Conservation (phyloP, 2,329 filamentous ascomycete genomes). For the Ampelomyces quisqualis region DNA sequence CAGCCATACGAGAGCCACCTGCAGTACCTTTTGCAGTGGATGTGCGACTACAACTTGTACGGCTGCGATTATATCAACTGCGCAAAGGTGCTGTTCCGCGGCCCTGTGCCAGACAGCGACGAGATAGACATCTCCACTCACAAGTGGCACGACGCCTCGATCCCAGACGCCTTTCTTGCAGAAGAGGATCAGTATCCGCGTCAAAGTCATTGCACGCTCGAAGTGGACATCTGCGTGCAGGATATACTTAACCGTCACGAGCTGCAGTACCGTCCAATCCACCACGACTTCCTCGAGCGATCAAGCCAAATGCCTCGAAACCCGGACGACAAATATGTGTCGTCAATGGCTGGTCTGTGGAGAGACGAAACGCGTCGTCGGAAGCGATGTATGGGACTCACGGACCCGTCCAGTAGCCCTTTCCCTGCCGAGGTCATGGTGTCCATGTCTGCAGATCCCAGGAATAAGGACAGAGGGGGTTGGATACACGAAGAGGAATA, state of each 20-base stretch:
- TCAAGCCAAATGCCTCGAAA: slow-evolving; percentile 57
- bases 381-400: slow-evolving; percentile 68
- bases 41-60: slow-evolving; percentile 97
- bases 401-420: slow-evolving; percentile 66
- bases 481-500: slow-evolving; percentile 95
- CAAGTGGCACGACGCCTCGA: slow-evolving; percentile 77
- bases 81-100: slow-evolving; percentile 68
- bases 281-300: slow-evolving; percentile 83
- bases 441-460: slow-evolving; percentile 82
- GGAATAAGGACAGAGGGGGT: slow-evolving; percentile 69
- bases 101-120: slow-evolving; percentile 70
- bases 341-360: slow-evolving; percentile 94
- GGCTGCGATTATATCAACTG: slow-evolving; percentile 86
- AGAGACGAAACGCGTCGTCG: slow-evolving; percentile 81
- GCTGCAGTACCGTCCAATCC: slow-evolving; percentile 74
- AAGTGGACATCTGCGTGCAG: slow-evolving; percentile 86
- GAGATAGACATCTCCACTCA: slow-evolving; percentile 63
- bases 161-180: slow-evolving; percentile 60
- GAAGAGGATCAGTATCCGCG: slow-evolving; percentile 67
- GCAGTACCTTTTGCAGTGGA: slow-evolving; percentile 92
- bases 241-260: slow-evolving; percentile 80
- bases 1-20: slow-evolving; percentile 94
- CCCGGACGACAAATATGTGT: slow-evolving; percentile 75
- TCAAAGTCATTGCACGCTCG: slow-evolving; percentile 82
- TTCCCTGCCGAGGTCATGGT: slow-evolving; percentile 80